Percentiles rank a stretch among this genome's conserved stretches.
These are phyloP conservation scores for Sclerotinia sclerotiorum DNA, from an alignment of 2,329 filamentous ascomycete species.

Conservation along the genomic window DNA sequence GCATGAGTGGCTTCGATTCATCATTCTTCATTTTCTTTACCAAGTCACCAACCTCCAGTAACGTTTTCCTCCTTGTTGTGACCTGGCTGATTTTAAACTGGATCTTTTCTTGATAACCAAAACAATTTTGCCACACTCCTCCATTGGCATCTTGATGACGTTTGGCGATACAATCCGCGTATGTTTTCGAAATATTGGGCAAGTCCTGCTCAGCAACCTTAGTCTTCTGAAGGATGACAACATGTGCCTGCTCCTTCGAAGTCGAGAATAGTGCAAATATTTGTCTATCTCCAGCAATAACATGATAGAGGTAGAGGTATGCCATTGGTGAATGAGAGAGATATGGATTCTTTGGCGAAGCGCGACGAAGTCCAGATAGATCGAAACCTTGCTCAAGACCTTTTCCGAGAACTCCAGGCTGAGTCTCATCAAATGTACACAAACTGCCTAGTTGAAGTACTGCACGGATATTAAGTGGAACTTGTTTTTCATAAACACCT, in stretches of 20 bases:
- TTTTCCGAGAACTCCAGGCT: slow-evolving; percentile 86
- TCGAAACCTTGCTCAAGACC: slow-evolving; percentile 95
- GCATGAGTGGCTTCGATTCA: slow-evolving; percentile 73
- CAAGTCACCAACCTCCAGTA: slow-evolving; percentile 82
- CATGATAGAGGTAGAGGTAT: slow-evolving; percentile 91
- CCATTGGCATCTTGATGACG: slow-evolving; percentile 65
- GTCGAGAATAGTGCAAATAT: slow-evolving; percentile 94
- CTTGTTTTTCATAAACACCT: slow-evolving; percentile 92
- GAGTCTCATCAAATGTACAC: slow-evolving; percentile 89
- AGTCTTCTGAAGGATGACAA: slow-evolving; percentile 82
- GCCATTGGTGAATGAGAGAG: slow-evolving; percentile 71
- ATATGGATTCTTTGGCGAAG: slow-evolving; percentile 69
- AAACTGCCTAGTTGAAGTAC: slow-evolving; percentile 86
- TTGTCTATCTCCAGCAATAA: slow-evolving; percentile 85
- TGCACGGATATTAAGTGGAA: slow-evolving; percentile 83
- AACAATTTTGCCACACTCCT: slow-evolving; percentile 74
- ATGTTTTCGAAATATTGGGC: slow-evolving; percentile 88
- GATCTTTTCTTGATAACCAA: slow-evolving; percentile 83
- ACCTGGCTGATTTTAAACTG: slow-evolving; percentile 85
- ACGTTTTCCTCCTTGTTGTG: slow-evolving; percentile 83
- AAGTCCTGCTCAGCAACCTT: slow-evolving; percentile 77
- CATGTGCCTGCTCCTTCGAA: slow-evolving; percentile 72
- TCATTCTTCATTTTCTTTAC: slow-evolving; percentile 90
- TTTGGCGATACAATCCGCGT: slow-evolving; percentile 70
- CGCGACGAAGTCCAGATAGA: slow-evolving; percentile 69